These are phyloP conservation scores for Tolypocladium guangdongense DNA, from an alignment of 2,329 filamentous ascomycete genomes.

Conservation along the genomic window DNA sequence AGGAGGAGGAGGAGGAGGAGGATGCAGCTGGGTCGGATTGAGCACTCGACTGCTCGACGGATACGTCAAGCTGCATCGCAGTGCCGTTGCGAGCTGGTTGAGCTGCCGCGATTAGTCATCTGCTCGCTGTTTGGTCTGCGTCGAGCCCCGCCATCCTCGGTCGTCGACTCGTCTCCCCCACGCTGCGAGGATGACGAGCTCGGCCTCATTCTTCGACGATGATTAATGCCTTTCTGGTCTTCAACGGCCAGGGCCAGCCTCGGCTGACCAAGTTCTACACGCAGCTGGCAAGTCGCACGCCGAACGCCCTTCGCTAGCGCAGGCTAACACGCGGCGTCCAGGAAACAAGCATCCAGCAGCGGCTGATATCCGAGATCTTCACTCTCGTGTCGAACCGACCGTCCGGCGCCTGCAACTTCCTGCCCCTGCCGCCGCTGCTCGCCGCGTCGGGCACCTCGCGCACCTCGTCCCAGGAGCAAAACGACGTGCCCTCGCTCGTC, in stretches of 20 bases:
- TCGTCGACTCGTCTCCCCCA: not conserved
- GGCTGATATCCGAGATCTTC: conserved; percentile 95
- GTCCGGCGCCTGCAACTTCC: conserved; percentile 90
- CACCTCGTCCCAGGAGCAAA: conserved; percentile 58
- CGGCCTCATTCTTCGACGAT: conserved; percentile 36
- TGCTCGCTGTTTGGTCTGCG: not conserved
- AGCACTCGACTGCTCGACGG: too few species aligned
- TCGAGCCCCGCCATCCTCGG: not conserved
- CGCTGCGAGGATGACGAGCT: not conserved
- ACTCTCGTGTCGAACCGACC: conserved; percentile 87
- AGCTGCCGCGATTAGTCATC: not conserved
- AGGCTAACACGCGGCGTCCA: conserved; percentile 24
- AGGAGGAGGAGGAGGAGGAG: not conserved
- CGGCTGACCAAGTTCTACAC: conserved; percentile 98
- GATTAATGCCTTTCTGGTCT: conserved; percentile 98
- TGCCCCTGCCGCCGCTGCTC: conserved; percentile 63
- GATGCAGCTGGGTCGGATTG: not conserved
- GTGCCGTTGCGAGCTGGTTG: not conserved
- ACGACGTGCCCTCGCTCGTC: conserved; percentile 87
- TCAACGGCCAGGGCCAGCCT: conserved; percentile 96
- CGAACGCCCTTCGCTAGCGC: not conserved
- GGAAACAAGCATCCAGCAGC: conserved; percentile 96
- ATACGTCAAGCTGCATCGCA: conserved; percentile 3
- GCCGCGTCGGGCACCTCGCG: conserved; percentile 51
- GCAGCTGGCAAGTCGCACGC: conserved; percentile 55